Evolutionary conservation across 805 yeast species (phyloP).

Genomic region (Kuraishia capsulata): DNA sequence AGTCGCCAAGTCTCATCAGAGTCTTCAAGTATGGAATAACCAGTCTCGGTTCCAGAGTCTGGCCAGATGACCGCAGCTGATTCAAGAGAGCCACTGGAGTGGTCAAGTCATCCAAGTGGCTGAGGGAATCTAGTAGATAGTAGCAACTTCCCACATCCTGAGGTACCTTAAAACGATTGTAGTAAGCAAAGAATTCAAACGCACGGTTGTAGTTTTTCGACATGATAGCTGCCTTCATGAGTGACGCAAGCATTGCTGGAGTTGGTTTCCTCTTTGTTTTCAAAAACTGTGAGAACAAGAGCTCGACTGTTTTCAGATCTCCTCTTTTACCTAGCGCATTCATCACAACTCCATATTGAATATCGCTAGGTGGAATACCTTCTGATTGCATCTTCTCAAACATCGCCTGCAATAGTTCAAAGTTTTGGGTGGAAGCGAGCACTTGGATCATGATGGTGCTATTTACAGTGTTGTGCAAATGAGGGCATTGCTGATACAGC

Average conservation of each 20-base stretch:
- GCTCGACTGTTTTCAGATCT: slow-evolving; percentile 36
- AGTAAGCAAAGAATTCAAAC: slow-evolving; percentile 24
- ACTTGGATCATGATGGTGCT: slow-evolving; percentile 11
- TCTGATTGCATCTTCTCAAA: slow-evolving; percentile 48
- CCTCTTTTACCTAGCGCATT: slow-evolving; percentile 44
- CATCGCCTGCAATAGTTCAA: slow-evolving; percentile 44
- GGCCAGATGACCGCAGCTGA: not conserved
- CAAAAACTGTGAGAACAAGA: slow-evolving; percentile 37
- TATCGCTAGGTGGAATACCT: slow-evolving; percentile 39
- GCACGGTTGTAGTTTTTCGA: slow-evolving; percentile 27
- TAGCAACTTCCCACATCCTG: slow-evolving; percentile 21
- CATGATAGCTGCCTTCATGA: slow-evolving; percentile 32
- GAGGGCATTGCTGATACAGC: slow-evolving; percentile 25
- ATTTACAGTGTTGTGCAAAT: slow-evolving; percentile 30
- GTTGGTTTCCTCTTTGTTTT: slow-evolving; percentile 39
- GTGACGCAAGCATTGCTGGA: slow-evolving; percentile 29
- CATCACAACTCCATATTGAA: slow-evolving; percentile 56
- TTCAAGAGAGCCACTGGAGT: slow-evolving; percentile 21
- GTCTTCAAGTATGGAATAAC: not conserved
- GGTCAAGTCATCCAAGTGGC: slow-evolving; percentile 26
- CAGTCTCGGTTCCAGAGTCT: not conserved
- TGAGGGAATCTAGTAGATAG: slow-evolving; percentile 23
- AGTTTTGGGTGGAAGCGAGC: slow-evolving; percentile 11
- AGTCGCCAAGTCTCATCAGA: not conserved
- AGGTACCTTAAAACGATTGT: slow-evolving; percentile 19